Evolutionary conservation across 2,329 filamentous ascomycete species (phyloP).

Genomic region (Ophiostoma perfectum): DNA sequence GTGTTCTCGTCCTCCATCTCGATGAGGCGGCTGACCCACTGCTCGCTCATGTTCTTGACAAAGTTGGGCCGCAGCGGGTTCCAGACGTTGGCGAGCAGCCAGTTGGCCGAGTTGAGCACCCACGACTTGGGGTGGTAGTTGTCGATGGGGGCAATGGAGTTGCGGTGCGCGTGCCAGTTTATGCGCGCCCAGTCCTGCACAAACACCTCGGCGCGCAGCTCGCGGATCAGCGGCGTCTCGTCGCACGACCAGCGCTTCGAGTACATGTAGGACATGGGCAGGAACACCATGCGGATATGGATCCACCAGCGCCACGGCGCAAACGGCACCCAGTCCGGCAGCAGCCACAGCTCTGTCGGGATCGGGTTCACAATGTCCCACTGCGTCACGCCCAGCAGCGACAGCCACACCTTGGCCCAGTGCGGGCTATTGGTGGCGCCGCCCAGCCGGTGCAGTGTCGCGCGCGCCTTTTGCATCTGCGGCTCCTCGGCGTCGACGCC

Average conservation of each 20-base stretch:
- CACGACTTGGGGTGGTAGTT: conserved; percentile 92
- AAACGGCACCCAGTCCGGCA: conserved; percentile 86
- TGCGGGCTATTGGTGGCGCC: conserved; percentile 80
- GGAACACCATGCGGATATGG: conserved; percentile 93
- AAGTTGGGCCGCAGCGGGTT: conserved; percentile 64
- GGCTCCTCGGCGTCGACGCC: conserved; percentile 80
- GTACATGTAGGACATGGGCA: conserved; percentile 87
- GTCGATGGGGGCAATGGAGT: conserved; percentile 71
- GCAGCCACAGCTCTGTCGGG: conserved; percentile 86
- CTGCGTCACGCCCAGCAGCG: conserved; percentile 70
- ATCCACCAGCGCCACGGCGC: conserved; percentile 97
- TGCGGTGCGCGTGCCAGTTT: conserved; percentile 70
- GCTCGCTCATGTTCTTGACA: conserved; percentile 67
- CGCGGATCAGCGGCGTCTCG: conserved; percentile 65
- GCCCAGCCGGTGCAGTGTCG: conserved; percentile 75
- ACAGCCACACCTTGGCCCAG: conserved; percentile 97
- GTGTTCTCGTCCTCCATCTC: conserved; percentile 93
- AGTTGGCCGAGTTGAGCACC: conserved; percentile 74
- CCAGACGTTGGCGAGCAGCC: conserved; percentile 73
- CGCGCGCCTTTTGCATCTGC: conserved; percentile 77
- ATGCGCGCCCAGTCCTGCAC: conserved; percentile 72
- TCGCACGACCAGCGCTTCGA: conserved; percentile 76
- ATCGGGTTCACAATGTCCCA: conserved; percentile 96
- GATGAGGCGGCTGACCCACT: conserved; percentile 75
- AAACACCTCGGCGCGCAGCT: conserved; percentile 76